These are phyloP conservation scores for Teratosphaeria pseudoeucalypti DNA, from an alignment of 2,329 filamentous ascomycete genomes.

Conservation along the genomic window DNA sequence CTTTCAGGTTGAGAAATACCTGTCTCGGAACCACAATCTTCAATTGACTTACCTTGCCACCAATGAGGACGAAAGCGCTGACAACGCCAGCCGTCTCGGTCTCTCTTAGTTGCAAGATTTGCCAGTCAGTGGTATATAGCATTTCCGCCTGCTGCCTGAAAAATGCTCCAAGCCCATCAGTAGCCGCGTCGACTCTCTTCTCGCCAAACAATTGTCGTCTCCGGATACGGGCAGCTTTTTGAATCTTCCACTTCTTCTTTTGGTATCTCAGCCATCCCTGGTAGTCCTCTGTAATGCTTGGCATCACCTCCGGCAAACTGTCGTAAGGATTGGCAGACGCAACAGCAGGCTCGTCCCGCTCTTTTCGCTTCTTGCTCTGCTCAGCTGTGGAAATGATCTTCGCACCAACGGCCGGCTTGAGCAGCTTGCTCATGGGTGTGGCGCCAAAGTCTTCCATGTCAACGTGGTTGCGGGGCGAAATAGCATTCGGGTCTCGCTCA, in stretches of 20 bases:
- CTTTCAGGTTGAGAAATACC: conserved; percentile 85
- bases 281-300: conserved; percentile 77
- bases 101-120: conserved; percentile 75
- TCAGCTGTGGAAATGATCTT: conserved; percentile 19
- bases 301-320: conserved; percentile 72
- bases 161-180: conserved; percentile 54
- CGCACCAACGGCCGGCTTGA: conserved; percentile 36
- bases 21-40: conserved; percentile 83
- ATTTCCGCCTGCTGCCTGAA: conserved; percentile 90
- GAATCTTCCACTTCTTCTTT: conserved; percentile 98
- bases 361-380: conserved; percentile 40
- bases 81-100: conserved; percentile 82
- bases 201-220: conserved; percentile 91
- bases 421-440: conserved; percentile 22
- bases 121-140: conserved; percentile 88
- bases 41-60: conserved; percentile 77
- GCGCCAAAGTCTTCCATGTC: conserved; percentile 40
- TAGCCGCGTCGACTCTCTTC: conserved; percentile 49
- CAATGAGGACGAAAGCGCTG: conserved; percentile 80
- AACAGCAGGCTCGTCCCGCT: conserved; percentile 29
- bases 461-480: conserved; percentile 46
- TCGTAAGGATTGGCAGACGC: conserved; percentile 69
- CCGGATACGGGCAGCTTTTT: conserved; percentile 77
- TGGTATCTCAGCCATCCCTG: conserved; percentile 82
- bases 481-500: conserved; percentile 57